Evolutionary conservation across 805 yeast species (phyloP).

Genomic region (Metschnikowia anglica): DNA sequence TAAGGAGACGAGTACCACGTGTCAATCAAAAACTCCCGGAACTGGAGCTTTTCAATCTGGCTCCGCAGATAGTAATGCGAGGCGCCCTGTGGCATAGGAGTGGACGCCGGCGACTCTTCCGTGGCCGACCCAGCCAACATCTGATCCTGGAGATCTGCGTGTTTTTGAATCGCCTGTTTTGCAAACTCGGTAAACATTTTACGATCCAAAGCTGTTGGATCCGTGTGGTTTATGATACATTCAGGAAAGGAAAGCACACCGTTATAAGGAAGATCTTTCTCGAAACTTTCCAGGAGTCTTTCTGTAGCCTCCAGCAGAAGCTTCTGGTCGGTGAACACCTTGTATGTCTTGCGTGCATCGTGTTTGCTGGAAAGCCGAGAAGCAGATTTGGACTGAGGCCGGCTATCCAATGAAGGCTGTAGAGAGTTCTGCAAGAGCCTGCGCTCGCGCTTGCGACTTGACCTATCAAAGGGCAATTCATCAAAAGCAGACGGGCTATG

Average conservation of each 20-base stretch:
- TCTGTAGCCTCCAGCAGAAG: conserved; percentile 7
- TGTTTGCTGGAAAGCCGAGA: background rate
- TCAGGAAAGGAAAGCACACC: conserved; percentile 62
- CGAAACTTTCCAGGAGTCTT: conserved; percentile 10
- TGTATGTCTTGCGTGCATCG: conserved; percentile 1
- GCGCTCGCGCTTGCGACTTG: background rate
- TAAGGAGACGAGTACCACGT: conserved; percentile 95
- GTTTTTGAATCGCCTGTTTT: conserved; percentile 3
- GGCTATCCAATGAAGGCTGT: background rate
- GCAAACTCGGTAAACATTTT: conserved; percentile 39
- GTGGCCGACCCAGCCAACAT: conserved; percentile 6
- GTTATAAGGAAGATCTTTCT: conserved; percentile 52
- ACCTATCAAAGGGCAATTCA: background rate
- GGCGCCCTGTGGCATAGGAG: conserved; percentile 18
- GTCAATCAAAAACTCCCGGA: conserved; percentile 71
- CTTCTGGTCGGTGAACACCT: background rate
- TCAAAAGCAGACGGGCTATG: background rate
- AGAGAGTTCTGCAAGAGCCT: background rate
- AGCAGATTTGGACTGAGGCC: background rate
- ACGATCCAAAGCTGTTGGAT: conserved; percentile 56
- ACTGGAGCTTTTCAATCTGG: conserved; percentile 61
- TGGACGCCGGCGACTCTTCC: conserved; percentile 19
- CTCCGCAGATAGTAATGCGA: conserved; percentile 30
- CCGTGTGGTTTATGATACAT: conserved; percentile 58
- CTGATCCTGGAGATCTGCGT: conserved; percentile 31